Percentiles rank a stretch among this genome's conserved stretches.
phyloP scores from a whole-genome alignment of 331 rosid species.

The Prunus yedoensis region DNA sequence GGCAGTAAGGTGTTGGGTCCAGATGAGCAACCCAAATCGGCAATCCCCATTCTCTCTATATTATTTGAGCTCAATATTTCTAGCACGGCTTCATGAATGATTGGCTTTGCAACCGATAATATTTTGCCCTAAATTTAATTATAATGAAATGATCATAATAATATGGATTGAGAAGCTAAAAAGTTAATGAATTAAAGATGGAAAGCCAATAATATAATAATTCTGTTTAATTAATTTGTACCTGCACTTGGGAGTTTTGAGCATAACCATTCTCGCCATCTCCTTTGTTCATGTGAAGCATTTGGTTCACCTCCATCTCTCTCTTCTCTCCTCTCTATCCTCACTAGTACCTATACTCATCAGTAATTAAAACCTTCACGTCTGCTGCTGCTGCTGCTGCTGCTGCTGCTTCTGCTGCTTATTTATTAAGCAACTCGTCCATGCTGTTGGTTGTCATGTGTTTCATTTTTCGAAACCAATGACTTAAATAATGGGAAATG shows the following conservation, averaged over 20 bases:
- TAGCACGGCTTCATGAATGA: conserved; percentile 42
- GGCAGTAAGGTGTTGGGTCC: conserved; percentile 68
- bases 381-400: too few species aligned
- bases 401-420: too few species aligned
- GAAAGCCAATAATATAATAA: too few species aligned
- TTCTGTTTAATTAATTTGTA: not conserved
- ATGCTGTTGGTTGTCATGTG: too few species aligned
- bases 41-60: conserved; percentile 51
- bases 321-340: not conserved
- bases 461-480: too few species aligned
- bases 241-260: conserved; percentile 26
- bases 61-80: conserved; percentile 25
- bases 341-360: too few species aligned
- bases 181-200: too few species aligned
- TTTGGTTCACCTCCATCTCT: conserved; percentile 9
- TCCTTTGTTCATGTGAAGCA: conserved; percentile 34
- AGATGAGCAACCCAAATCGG: conserved; percentile 83
- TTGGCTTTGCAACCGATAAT: conserved; percentile 34
- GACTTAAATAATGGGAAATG: too few species aligned
- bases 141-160: too few species aligned
- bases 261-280: conserved; percentile 25
- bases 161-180: too few species aligned
- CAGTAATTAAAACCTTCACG: too few species aligned
- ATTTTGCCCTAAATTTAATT: conserved; percentile 40
- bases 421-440: too few species aligned